Conservation (phyloP, 2,329 filamentous ascomycete species). For the Chalara sp. region DNA sequence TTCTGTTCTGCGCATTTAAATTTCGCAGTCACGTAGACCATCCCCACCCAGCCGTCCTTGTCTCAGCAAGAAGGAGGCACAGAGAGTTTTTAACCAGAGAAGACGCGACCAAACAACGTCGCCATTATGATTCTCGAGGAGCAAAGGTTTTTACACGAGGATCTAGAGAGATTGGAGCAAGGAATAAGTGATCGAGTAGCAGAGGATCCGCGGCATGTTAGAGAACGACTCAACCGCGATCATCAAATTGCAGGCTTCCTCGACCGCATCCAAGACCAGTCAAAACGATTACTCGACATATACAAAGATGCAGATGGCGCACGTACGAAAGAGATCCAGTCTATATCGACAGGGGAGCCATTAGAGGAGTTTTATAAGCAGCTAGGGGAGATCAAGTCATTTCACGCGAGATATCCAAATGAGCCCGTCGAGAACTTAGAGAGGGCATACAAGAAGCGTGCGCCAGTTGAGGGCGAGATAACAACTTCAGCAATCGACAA, state of each 20-base stretch:
- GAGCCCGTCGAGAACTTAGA: slow-evolving; percentile 94
- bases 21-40: too few species aligned
- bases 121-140: slow-evolving; percentile 77
- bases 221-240: slow-evolving; percentile 82
- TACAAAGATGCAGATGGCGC: slow-evolving; percentile 73
- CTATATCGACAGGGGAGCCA: slow-evolving; percentile 76
- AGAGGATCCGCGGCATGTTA: slow-evolving; percentile 85
- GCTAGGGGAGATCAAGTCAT: slow-evolving; percentile 71
- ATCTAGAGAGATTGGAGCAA: slow-evolving; percentile 91
- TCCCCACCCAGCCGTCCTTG: too few species aligned
- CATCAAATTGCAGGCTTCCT: slow-evolving; percentile 88
- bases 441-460: slow-evolving; percentile 73
- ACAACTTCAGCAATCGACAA: slow-evolving; percentile 68
- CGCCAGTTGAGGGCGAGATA: slow-evolving; percentile 56
- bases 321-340: slow-evolving; percentile 73
- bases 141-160: slow-evolving; percentile 89
- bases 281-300: slow-evolving; percentile 69
- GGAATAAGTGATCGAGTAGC: slow-evolving; percentile 82
- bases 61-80: too few species aligned
- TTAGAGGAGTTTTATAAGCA: slow-evolving; percentile 91
- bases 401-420: slow-evolving; percentile 87
- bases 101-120: neutral
- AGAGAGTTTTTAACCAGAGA: too few species aligned
- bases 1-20: too few species aligned
- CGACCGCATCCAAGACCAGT: slow-evolving; percentile 81